phyloP scores from a whole-genome alignment of 2,329 filamentous ascomycete species.

The Fusarium sp. region DNA sequence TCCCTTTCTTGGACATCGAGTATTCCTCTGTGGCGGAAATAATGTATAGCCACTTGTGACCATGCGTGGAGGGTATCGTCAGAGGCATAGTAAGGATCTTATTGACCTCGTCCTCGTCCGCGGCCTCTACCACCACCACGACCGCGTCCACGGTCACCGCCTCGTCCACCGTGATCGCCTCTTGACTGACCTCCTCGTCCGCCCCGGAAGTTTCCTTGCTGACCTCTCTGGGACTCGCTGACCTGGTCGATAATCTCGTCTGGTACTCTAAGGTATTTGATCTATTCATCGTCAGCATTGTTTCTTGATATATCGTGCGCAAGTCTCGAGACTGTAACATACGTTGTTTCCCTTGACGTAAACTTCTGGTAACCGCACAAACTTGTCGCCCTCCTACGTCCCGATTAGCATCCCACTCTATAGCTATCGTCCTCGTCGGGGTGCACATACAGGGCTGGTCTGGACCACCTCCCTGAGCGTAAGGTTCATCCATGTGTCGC shows the following conservation, averaged over 20 bases:
- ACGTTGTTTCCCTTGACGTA: constrained; percentile 99
- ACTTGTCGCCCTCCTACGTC: constrained; percentile 85
- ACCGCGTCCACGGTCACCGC: constrained; percentile 55
- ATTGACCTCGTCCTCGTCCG: constrained; percentile 49
- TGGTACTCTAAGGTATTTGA: constrained; percentile 96
- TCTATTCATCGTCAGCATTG: constrained; percentile 62
- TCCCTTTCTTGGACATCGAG: constrained; percentile 12
- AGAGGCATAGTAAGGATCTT: constrained; percentile 17
- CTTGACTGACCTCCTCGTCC: constrained; percentile 67
- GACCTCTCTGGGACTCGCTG: constrained; percentile 86
- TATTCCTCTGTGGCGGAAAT: not conserved
- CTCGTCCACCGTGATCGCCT: constrained; percentile 65
- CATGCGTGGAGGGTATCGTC: constrained; percentile 13
- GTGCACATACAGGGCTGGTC: constrained; percentile 74
- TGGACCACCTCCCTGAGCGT: constrained; percentile 97
- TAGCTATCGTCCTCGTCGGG: not conserved
- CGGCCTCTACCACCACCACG: constrained; percentile 52
- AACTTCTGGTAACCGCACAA: constrained; percentile 88
- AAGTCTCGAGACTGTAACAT: constrained; percentile 47
- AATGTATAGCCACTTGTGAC: not conserved
- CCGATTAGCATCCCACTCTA: constrained; percentile 24
- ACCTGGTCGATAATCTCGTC: constrained; percentile 96
- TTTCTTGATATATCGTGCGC: not conserved
- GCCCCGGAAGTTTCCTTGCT: constrained; percentile 68
- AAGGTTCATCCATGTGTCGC: constrained; percentile 99